These are phyloP conservation scores for Starmerella sirachaensis DNA, from an alignment of 805 yeast genomes.

Conservation along the genomic window DNA sequence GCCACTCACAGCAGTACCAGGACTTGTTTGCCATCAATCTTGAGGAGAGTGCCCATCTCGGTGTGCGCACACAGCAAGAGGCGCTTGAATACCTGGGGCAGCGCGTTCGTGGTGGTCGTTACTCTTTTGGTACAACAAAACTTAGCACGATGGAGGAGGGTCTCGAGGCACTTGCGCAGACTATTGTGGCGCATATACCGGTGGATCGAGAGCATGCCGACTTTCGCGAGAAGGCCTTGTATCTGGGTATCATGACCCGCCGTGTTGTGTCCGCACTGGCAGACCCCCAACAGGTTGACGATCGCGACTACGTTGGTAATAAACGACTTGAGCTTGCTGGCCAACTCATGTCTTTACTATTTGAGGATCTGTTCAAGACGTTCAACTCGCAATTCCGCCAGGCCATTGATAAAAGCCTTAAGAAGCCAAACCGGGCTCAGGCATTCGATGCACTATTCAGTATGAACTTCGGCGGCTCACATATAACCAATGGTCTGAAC, in stretches of 20 bases:
- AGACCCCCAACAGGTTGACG: conserved; percentile 92
- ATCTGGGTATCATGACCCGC: conserved; percentile 92
- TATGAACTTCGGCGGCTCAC: conserved; percentile 81
- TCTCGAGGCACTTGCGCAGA: conserved; percentile 78
- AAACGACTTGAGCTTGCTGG: conserved; percentile 96
- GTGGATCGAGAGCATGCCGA: conserved; percentile 56
- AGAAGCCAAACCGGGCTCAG: conserved; percentile 86
- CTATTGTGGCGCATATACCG: conserved; percentile 88
- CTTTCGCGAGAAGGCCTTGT: conserved; percentile 86
- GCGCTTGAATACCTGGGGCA: conserved; percentile 86
- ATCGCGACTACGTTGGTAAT: conserved; percentile 96
- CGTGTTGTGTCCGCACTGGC: conserved; percentile 92
- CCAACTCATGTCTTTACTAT: conserved; percentile 83
- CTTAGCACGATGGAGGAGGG: conserved; percentile 82
- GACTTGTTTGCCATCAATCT: conserved; percentile 86
- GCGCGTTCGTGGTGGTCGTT: conserved; percentile 79
- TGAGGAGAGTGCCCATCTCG: conserved; percentile 81
- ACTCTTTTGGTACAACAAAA: conserved; percentile 33
- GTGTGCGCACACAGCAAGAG: conserved; percentile 82
- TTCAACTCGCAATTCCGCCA: conserved; percentile 92
- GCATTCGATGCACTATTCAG: conserved; percentile 89
- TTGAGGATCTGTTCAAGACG: conserved; percentile 94
- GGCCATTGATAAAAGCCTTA: conserved; percentile 82
- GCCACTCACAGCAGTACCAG: conserved; percentile 75
- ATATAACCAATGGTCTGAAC: conserved; percentile 86